Conservation (phyloP, 1,139 yeast species). For the Taphrina deformans region DNA sequence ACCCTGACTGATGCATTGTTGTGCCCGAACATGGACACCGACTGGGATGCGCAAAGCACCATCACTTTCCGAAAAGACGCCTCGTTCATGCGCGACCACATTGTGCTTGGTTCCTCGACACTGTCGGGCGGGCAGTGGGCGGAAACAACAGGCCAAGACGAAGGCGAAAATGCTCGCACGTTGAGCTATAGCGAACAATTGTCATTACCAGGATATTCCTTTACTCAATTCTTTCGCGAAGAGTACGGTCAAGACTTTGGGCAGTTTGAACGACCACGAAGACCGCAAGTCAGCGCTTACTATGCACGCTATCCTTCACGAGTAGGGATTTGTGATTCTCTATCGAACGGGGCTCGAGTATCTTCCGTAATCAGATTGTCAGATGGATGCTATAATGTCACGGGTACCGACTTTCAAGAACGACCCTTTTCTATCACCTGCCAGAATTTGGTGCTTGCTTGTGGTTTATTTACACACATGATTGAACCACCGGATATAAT, state of each 20-base stretch:
- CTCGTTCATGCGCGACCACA: slow-evolving; percentile 38
- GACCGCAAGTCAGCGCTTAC: slow-evolving; percentile 44
- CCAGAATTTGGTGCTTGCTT: slow-evolving; percentile 43
- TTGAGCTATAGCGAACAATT: slow-evolving; percentile 47
- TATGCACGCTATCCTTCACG: slow-evolving; percentile 42
- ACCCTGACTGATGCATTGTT: slow-evolving; percentile 43
- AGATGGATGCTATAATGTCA: slow-evolving; percentile 3
- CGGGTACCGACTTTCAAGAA: neutral
- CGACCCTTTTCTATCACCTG: slow-evolving; percentile 33
- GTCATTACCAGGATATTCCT: slow-evolving; percentile 45
- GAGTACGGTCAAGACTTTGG: slow-evolving; percentile 37
- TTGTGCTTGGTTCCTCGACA: slow-evolving; percentile 43
- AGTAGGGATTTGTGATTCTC: slow-evolving; percentile 40
- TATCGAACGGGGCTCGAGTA: slow-evolving; percentile 35
- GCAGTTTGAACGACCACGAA: slow-evolving; percentile 43
- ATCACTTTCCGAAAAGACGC: slow-evolving; percentile 42
- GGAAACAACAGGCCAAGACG: slow-evolving; percentile 4
- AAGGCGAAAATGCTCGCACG: slow-evolving; percentile 37
- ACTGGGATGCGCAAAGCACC: slow-evolving; percentile 35
- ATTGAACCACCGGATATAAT: slow-evolving; percentile 38
- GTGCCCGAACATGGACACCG: slow-evolving; percentile 44
- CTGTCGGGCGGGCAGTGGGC: slow-evolving; percentile 48
- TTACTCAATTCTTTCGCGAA: slow-evolving; percentile 41
- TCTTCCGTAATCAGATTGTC: neutral
- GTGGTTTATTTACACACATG: slow-evolving; percentile 43